Evolutionary conservation across 2,329 filamentous ascomycete species (phyloP).

Genomic region (Phaeosphaeria sp.): DNA sequence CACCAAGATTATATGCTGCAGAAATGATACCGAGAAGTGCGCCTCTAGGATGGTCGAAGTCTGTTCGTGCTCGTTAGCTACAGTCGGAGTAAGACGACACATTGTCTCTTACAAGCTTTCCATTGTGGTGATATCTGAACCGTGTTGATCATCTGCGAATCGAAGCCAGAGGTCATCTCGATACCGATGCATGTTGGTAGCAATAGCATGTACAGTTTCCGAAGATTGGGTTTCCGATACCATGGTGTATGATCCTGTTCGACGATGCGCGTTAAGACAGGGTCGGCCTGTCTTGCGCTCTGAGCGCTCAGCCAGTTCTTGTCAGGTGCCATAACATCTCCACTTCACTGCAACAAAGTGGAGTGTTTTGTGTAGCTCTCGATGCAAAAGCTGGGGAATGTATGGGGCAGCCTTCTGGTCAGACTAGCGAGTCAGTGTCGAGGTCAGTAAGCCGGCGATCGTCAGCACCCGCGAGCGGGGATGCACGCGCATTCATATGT

Average conservation of each 20-base stretch:
- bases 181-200: constrained; percentile 42
- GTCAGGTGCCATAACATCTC: constrained; percentile 18
- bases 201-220: constrained; percentile 44
- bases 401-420: not conserved
- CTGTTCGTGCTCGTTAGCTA: constrained; percentile 13
- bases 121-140: constrained; percentile 37
- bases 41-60: constrained; percentile 42
- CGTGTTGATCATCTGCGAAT: constrained; percentile 43
- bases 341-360: not conserved
- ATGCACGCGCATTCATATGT: constrained; percentile 13
- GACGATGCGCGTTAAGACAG: constrained; percentile 50
- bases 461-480: constrained; percentile 6
- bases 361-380: not conserved
- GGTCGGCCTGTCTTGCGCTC: constrained; percentile 38
- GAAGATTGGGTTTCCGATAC: constrained; percentile 48
- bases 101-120: constrained; percentile 29
- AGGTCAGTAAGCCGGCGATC: constrained; percentile 4
- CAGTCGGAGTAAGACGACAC: not conserved
- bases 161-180: constrained; percentile 43
- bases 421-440: constrained; percentile 2
- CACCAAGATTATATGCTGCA: constrained; percentile 52
- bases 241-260: constrained; percentile 49
- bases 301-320: not conserved
- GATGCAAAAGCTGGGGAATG: not conserved
- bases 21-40: constrained; percentile 52